A percentile compares a stretch with the other conserved stretches of the same genome.
These are phyloP conservation scores for Ascocoryne sarcoides DNA, from an alignment of 2,329 filamentous ascomycete genomes.

Conservation along the genomic window DNA sequence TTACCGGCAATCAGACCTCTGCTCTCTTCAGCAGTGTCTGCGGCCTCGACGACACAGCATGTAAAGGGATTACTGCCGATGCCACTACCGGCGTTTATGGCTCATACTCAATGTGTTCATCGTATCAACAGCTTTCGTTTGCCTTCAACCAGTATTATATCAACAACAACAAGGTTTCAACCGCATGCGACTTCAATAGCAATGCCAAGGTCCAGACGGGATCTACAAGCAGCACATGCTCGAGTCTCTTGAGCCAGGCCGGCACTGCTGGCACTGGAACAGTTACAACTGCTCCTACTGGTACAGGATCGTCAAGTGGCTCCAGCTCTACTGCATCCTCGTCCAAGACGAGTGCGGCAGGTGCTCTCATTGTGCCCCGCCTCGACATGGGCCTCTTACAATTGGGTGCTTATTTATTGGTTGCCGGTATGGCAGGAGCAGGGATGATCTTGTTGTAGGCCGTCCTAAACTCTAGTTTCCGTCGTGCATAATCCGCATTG, in stretches of 20 bases:
- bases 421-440: constrained; percentile 41
- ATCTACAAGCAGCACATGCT: constrained; percentile 44
- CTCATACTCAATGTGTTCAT: constrained; percentile 68
- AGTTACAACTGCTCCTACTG: constrained; percentile 40
- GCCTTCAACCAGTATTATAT: constrained; percentile 67
- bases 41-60: constrained; percentile 45
- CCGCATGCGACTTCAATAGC: constrained; percentile 65
- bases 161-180: constrained; percentile 40
- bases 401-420: constrained; percentile 40
- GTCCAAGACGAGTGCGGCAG: constrained; percentile 28
- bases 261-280: constrained; percentile 50
- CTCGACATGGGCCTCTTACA: constrained; percentile 38
- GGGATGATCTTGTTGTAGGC: constrained; percentile 46
- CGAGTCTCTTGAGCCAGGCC: constrained; percentile 50
- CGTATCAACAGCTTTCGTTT: constrained; percentile 62
- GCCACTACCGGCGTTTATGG: constrained; percentile 62
- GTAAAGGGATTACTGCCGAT: constrained; percentile 61
- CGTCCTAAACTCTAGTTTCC: too few species aligned
- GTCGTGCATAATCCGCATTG: constrained; percentile 5
- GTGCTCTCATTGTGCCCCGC: constrained; percentile 34
- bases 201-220: constrained; percentile 47
- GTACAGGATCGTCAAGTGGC: constrained; percentile 23
- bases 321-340: constrained; percentile 21
- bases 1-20: constrained; percentile 51
- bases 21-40: constrained; percentile 70